phyloP scores from a whole-genome alignment of 768 basidiomycete species.

The Russula virescens region DNA sequence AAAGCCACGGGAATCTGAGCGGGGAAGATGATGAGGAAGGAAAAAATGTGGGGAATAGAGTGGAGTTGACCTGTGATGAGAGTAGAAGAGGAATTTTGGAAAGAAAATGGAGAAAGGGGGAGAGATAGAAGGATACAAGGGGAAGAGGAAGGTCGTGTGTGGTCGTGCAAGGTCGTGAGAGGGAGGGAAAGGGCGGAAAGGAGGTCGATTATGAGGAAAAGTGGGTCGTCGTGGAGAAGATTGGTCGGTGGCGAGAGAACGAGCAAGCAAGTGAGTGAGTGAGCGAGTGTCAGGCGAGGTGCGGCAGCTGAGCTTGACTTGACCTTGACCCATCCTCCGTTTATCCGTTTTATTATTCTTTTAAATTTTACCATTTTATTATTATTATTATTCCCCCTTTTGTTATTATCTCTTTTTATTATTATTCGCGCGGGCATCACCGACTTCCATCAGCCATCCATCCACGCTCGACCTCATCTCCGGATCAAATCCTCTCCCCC shows the following conservation, averaged over 20 bases:
- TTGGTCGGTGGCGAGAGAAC: background rate
- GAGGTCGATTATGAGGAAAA: slow-evolving; percentile 10
- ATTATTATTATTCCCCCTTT: background rate
- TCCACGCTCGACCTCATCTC: slow-evolving; percentile 5
- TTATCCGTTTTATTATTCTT: background rate
- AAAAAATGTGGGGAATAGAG: slow-evolving; percentile 7
- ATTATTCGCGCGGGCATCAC: slow-evolving; percentile 2
- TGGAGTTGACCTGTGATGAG: slow-evolving; percentile 13
- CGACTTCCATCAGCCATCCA: slow-evolving; percentile 5
- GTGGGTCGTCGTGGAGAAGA: background rate
- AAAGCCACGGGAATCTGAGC: slow-evolving; percentile 17
- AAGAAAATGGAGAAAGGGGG: slow-evolving; percentile 11
- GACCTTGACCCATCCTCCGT: background rate
- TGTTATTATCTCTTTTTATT: background rate
- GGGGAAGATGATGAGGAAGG: slow-evolving; percentile 10
- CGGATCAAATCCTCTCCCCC: slow-evolving; percentile 9
- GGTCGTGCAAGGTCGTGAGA: slow-evolving; percentile 27
- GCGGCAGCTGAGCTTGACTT: slow-evolving; percentile 11
- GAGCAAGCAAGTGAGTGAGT: background rate
- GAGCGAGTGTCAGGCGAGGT: slow-evolving; percentile 5
- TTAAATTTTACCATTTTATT: background rate
- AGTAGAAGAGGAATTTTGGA: slow-evolving; percentile 10
- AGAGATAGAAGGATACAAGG: background rate
- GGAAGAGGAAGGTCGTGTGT: slow-evolving; percentile 23
- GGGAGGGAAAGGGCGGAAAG: slow-evolving; percentile 27